These are phyloP conservation scores for Petunia secreta DNA, from an alignment of 257 asterid genomes.

Conservation along the genomic window DNA sequence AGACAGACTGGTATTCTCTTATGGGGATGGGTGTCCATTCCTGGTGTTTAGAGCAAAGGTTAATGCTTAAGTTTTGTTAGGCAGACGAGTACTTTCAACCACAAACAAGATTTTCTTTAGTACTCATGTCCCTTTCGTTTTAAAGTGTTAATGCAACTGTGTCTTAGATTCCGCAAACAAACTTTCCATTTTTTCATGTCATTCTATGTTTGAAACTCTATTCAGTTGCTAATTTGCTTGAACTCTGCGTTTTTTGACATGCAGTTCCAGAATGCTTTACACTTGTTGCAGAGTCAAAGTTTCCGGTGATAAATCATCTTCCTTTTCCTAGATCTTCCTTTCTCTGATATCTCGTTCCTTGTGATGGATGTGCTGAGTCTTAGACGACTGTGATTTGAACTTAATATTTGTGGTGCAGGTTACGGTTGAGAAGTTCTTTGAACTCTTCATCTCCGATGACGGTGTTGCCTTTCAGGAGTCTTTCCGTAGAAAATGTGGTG, in stretches of 20 bases:
- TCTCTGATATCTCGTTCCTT: neutral
- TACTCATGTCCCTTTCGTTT: neutral
- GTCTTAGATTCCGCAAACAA: neutral
- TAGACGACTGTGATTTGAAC: conserved; percentile 19
- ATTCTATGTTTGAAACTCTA: neutral
- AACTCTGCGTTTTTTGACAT: conserved; percentile 32
- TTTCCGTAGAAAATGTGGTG: conserved; percentile 91
- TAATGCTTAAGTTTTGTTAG: neutral
- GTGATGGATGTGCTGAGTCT: neutral
- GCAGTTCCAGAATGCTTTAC: conserved; percentile 84
- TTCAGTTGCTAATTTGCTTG: conserved; percentile 24
- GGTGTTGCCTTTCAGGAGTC: conserved; percentile 64
- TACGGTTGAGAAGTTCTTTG: conserved; percentile 72
- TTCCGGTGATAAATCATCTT: conserved; percentile 58
- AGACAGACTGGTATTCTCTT: conserved; percentile 13
- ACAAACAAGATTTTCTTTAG: neutral
- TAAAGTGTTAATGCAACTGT: neutral
- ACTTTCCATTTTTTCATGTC: conserved; percentile 1
- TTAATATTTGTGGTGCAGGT: conserved; percentile 49
- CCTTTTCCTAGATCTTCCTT: conserved; percentile 16
- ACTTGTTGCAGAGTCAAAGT: conserved; percentile 80
- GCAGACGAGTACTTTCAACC: conserved; percentile 12
- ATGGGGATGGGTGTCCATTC: conserved; percentile 2
- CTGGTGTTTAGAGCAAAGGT: conserved; percentile 4
- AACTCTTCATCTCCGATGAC: conserved; percentile 72